phyloP scores from a whole-genome alignment of 192 early-diverging fungal species.

The Bifiguratus adelaidae region DNA sequence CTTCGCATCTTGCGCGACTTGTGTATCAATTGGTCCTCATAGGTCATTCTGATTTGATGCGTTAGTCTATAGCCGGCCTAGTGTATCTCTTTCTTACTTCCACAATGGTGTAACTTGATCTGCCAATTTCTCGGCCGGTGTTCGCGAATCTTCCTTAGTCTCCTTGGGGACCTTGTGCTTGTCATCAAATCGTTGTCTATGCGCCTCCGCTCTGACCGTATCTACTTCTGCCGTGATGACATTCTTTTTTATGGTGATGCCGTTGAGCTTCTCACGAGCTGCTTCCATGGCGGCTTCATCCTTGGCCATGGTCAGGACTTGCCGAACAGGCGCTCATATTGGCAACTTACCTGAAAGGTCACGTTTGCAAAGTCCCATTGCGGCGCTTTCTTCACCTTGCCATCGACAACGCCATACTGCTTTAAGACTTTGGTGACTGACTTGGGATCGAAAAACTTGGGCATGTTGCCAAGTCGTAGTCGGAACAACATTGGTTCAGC shows the following conservation, averaged over 20 bases:
- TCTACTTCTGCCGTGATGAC: slow-evolving; percentile 2
- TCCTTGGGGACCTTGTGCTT: slow-evolving; percentile 60
- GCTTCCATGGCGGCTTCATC: slow-evolving; percentile 8
- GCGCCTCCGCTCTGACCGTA: slow-evolving; percentile 1
- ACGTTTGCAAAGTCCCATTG: slow-evolving; percentile 11
- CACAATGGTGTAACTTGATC: slow-evolving; percentile 66
- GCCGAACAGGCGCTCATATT: background rate
- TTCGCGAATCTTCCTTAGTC: slow-evolving; percentile 24
- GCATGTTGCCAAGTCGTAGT: background rate
- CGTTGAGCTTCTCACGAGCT: slow-evolving; percentile 5
- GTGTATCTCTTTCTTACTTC: too few relatives aligned
- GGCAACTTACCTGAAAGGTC: slow-evolving; percentile 17
- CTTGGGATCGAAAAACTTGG: background rate
- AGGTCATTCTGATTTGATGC: slow-evolving; percentile 22
- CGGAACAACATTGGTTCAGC: background rate
- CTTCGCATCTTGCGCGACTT: slow-evolving; percentile 31
- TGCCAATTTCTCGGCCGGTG: slow-evolving; percentile 46
- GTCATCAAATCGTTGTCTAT: slow-evolving; percentile 7
- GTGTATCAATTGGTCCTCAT: slow-evolving; percentile 42
- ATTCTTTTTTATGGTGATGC: slow-evolving; percentile 6
- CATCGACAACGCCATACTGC: background rate
- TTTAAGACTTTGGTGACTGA: slow-evolving; percentile 13
- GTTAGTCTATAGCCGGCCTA: background rate
- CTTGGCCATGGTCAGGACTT: background rate
- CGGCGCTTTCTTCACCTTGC: slow-evolving; percentile 12